Evolutionary conservation across 768 basidiomycete species (phyloP).

Genomic region (Lactifluus pinguis): DNA sequence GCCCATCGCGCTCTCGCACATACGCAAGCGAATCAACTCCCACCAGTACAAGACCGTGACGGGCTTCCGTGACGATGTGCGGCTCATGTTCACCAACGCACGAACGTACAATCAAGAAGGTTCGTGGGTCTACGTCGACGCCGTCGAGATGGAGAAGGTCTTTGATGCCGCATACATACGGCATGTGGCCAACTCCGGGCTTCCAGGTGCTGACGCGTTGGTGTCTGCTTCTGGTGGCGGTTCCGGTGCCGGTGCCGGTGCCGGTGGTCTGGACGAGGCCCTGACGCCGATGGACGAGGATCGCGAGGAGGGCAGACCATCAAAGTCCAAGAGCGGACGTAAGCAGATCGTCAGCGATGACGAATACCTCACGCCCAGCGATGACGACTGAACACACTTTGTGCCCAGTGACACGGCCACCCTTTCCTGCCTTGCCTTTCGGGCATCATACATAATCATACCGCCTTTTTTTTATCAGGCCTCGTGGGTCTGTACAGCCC

Average conservation of each 20-base stretch:
- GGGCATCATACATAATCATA: not conserved
- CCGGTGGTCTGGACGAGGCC: slow-evolving; percentile 53
- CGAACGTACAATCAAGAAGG: slow-evolving; percentile 91
- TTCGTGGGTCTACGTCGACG: slow-evolving; percentile 91
- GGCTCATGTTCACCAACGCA: slow-evolving; percentile 90
- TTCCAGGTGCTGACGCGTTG: slow-evolving; percentile 59
- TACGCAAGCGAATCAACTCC: slow-evolving; percentile 66
- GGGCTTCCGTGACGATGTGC: slow-evolving; percentile 71
- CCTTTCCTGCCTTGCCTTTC: not conserved
- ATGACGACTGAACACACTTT: slow-evolving; percentile 43
- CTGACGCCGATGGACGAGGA: slow-evolving; percentile 62
- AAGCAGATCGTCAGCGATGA: slow-evolving; percentile 72
- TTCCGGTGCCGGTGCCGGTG: slow-evolving; percentile 42
- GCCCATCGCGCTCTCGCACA: slow-evolving; percentile 81
- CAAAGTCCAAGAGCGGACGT: slow-evolving; percentile 51
- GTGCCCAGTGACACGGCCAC: not conserved
- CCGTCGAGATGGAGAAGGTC: slow-evolving; percentile 88
- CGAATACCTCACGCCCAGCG: slow-evolving; percentile 57
- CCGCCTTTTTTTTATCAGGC: not conserved
- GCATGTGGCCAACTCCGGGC: slow-evolving; percentile 53
- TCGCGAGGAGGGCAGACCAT: slow-evolving; percentile 57
- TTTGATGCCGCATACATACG: slow-evolving; percentile 66
- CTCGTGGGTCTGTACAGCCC: not conserved
- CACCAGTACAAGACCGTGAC: slow-evolving; percentile 66
- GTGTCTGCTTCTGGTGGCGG: slow-evolving; percentile 37